Conservation (phyloP, 257 asterid genomes). For the Catharanthus roseus region DNA sequence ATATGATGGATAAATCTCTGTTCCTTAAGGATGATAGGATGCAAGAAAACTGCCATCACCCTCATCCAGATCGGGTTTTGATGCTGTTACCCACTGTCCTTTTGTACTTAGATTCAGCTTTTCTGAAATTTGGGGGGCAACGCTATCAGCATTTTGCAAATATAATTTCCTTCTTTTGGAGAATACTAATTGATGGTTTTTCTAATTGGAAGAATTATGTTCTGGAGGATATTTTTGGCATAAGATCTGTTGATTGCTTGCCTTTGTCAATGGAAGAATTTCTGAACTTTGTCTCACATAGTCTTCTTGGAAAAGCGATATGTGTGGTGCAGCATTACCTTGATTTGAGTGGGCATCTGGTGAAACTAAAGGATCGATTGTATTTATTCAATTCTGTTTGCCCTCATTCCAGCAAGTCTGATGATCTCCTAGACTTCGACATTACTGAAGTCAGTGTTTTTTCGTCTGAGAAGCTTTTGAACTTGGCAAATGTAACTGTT, state of each 20-base stretch:
- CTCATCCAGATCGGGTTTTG: slow-evolving; percentile 50
- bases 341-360: slow-evolving; percentile 30
- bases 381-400: slow-evolving; percentile 55
- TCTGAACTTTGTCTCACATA: slow-evolving; percentile 40
- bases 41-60: slow-evolving; percentile 25
- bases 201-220: slow-evolving; percentile 59
- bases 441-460: slow-evolving; percentile 34
- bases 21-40: slow-evolving; percentile 24
- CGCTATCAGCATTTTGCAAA: slow-evolving; percentile 30
- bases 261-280: slow-evolving; percentile 44
- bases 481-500: slow-evolving; percentile 56
- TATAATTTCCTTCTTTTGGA: slow-evolving; percentile 43
- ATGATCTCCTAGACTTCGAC: slow-evolving; percentile 43
- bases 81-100: slow-evolving; percentile 66
- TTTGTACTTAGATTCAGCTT: slow-evolving; percentile 41
- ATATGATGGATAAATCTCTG: slow-evolving; percentile 30
- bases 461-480: slow-evolving; percentile 47
- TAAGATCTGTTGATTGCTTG: slow-evolving; percentile 35
- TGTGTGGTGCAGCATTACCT: slow-evolving; percentile 40
- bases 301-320: slow-evolving; percentile 69
- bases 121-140: slow-evolving; percentile 43
- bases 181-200: slow-evolving; percentile 44
- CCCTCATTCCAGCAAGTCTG: slow-evolving; percentile 37
- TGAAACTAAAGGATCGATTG: slow-evolving; percentile 42
- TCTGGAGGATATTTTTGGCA: slow-evolving; percentile 36